Evolutionary conservation across 805 yeast genomes (phyloP).

Genomic region (Wickerhamomyces tratensis): DNA sequence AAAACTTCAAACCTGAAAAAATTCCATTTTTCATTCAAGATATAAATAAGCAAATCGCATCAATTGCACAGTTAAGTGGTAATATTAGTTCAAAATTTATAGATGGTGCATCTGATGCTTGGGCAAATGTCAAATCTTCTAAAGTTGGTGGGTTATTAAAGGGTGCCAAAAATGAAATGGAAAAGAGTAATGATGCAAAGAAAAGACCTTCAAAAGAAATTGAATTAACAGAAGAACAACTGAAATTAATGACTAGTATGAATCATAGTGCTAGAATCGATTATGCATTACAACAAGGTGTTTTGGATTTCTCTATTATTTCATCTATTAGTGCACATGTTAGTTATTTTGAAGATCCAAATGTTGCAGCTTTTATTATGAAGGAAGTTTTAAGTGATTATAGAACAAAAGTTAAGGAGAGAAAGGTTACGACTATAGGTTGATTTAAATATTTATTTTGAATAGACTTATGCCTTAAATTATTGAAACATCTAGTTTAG

Average conservation of each 20-base stretch:
- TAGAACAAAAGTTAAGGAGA: constrained; percentile 13
- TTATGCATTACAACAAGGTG: constrained; percentile 67
- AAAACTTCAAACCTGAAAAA: constrained; percentile 40
- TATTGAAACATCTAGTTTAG: too few species aligned
- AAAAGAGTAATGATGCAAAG: neutral
- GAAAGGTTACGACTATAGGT: constrained; percentile 14
- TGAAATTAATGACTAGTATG: constrained; percentile 31
- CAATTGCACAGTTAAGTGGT: constrained; percentile 25
- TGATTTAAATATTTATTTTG: neutral
- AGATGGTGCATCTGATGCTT: constrained; percentile 7
- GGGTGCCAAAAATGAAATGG: neutral
- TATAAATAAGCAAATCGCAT: constrained; percentile 28
- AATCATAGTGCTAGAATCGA: constrained; percentile 78
- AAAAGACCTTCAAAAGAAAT: constrained; percentile 12
- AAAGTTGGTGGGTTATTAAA: neutral
- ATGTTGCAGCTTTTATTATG: constrained; percentile 72
- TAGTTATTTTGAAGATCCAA: constrained; percentile 78
- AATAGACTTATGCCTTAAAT: too few species aligned
- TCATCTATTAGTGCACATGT: constrained; percentile 84
- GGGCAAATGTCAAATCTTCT: constrained; percentile 2
- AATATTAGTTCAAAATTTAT: constrained; percentile 1
- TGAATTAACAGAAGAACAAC: constrained; percentile 18
- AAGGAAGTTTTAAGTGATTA: constrained; percentile 35
- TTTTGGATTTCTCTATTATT: constrained; percentile 69
- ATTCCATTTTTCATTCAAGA: constrained; percentile 43